phyloP scores from a whole-genome alignment of 1,284 basidiomycete genomes.

The Mycena citricolor region DNA sequence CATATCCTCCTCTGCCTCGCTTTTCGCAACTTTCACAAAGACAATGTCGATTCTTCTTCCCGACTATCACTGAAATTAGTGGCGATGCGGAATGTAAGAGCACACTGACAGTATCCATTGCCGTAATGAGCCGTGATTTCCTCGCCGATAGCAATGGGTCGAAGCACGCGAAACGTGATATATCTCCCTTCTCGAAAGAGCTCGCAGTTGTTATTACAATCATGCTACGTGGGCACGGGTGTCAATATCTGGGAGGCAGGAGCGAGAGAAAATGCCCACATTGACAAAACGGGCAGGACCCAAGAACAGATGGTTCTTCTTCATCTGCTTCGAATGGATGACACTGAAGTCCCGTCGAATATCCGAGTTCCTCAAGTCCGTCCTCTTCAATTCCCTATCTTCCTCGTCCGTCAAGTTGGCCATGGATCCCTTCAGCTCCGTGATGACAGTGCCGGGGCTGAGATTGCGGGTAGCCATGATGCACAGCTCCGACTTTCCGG shows the following conservation, averaged over 20 bases:
- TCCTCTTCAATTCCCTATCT: conserved; percentile 77
- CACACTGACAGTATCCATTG: conserved; percentile 74
- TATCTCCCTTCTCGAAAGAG: conserved; percentile 84
- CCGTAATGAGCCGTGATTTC: conserved; percentile 87
- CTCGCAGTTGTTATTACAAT: conserved; percentile 88
- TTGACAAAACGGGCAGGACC: conserved; percentile 95
- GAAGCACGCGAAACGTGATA: conserved; percentile 86
- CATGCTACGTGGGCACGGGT: conserved; percentile 57
- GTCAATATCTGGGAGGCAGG: conserved; percentile 22
- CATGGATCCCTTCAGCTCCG: conserved; percentile 85
- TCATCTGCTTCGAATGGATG: conserved; percentile 86
- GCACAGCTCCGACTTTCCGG: conserved; percentile 88
- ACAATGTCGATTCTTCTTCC: conserved; percentile 82
- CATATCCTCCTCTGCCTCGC: conserved; percentile 72
- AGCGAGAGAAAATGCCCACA: conserved; percentile 49
- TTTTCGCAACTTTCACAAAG: conserved; percentile 89
- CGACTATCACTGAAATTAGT: conserved; percentile 52
- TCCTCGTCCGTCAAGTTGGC: conserved; percentile 81
- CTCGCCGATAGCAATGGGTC: conserved; percentile 78
- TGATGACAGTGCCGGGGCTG: conserved; percentile 69
- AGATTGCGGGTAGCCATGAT: conserved; percentile 82
- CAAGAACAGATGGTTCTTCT: conserved; percentile 89
- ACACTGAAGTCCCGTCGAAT: conserved; percentile 88
- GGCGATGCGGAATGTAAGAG: conserved; percentile 14
- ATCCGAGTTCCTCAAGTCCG: conserved; percentile 66